Base-by-base conservation (phyloP, 768 basidiomycete species). In the Saitozyma podzolica region DNA sequence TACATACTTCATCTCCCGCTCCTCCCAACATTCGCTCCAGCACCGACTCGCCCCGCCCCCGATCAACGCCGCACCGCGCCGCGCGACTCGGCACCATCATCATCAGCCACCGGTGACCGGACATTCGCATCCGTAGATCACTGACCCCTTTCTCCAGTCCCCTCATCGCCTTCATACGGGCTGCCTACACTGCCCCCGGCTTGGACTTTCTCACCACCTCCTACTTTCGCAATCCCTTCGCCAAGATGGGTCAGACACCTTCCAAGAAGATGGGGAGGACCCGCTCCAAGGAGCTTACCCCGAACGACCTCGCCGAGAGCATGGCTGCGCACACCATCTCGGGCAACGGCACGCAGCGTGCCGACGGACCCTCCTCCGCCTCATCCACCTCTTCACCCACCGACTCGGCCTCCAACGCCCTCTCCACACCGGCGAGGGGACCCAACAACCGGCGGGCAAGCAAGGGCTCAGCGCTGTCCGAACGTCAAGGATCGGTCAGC, bases 191-290 rank as follows among this genome's bases (percentile, higher is more conserved):
- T 29, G 5, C 29, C 29, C 29, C 29, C 29, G 5, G 5, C 29
- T 29, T 29, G 29, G 29, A 29, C 29, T 29, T 29, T 29, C 50
- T 37, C 55, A 63, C 55, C 17, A 48, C 56, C 58, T 29, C 29
- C 29, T 29, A 29, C 29, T 56, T 52, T 49, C 58, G 48, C 29
- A 48, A 40, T 20, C 29, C 54, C 59, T 42, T 54, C 6, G 53
- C 45, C 68, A 69, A 47, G 19, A 77, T 77, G 76, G 76, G 76
- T 39, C 69, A 75, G 58, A 61, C 66, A 43, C 72, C 61, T 20
- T 73, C 72, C 47, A 79, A 79, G 66, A 77, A 77, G 67, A 68
- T 79, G 59, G 69, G 73, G 11, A 68, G 78, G 16, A 79, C 78
- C 29, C 68, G 73, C 58, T 79, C 78, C 40, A 79, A 79, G 64